A percentile compares a stretch with the other conserved stretches of the same genome.
phyloP scores from a whole-genome alignment of 2,329 filamentous ascomycete genomes.

The Rachicladosporium sp. region DNA sequence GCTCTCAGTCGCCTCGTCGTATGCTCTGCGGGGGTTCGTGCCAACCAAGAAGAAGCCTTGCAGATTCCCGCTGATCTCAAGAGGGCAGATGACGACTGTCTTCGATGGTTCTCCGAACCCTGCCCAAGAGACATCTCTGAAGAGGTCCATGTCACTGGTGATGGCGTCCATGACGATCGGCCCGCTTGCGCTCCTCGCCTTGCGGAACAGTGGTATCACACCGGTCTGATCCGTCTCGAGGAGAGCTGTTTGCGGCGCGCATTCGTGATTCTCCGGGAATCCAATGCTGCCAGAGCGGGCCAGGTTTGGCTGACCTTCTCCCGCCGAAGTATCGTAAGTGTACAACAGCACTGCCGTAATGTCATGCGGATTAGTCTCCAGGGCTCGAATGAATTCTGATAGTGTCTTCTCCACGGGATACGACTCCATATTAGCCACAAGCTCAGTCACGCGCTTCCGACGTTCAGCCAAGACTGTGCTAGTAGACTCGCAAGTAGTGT shows the following conservation, averaged over 20 bases:
- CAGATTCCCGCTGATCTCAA: slow-evolving; percentile 6
- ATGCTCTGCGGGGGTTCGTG: slow-evolving; percentile 12
- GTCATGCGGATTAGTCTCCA: slow-evolving; percentile 9
- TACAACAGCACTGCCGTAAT: slow-evolving; percentile 10
- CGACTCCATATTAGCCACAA: slow-evolving; percentile 5
- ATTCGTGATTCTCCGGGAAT: slow-evolving; percentile 6
- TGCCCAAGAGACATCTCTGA: slow-evolving; percentile 12
- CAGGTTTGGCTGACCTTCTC: slow-evolving; percentile 2
- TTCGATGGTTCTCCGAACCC: slow-evolving; percentile 12
- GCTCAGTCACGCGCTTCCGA: slow-evolving; percentile 7
- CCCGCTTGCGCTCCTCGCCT: too few species aligned
- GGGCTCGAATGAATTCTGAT: slow-evolving; percentile 5
- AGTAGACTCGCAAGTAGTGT: slow-evolving; percentile 12
- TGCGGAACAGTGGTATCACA: too few species aligned
- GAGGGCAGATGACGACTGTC: slow-evolving; percentile 7
- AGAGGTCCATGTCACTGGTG: not conserved
- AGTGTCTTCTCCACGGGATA: slow-evolving; percentile 6
- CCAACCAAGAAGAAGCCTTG: slow-evolving; percentile 15
- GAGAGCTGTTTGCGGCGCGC: slow-evolving; percentile 1
- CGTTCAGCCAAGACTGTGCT: slow-evolving; percentile 8
- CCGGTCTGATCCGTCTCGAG: not conserved
- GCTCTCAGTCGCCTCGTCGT: slow-evolving; percentile 7
- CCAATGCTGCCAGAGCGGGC: slow-evolving; percentile 6
- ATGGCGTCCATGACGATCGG: too few species aligned
- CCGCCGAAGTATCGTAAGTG: slow-evolving; percentile 7